These are phyloP conservation scores for Ganoderma resinaceum DNA, from an alignment of 1,284 basidiomycete species.

Conservation along the genomic window DNA sequence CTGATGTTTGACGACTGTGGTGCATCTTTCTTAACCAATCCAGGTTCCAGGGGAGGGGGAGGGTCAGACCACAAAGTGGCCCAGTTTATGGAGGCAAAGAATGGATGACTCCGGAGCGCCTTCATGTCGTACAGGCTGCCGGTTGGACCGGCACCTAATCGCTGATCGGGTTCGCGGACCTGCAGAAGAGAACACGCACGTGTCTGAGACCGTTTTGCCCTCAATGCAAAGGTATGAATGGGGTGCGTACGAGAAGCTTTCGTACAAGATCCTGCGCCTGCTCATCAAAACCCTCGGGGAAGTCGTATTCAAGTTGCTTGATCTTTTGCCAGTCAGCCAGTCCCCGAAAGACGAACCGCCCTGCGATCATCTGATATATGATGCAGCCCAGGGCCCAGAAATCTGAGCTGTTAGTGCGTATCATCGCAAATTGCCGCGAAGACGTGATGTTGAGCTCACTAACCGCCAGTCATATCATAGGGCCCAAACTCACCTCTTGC, in stretches of 20 bases:
- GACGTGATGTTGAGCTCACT: slow-evolving; percentile 27
- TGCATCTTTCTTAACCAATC: slow-evolving; percentile 58
- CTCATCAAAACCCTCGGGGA: slow-evolving; percentile 77
- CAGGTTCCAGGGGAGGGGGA: slow-evolving; percentile 63
- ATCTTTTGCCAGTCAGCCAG: slow-evolving; percentile 87
- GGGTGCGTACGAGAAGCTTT: slow-evolving; percentile 62
- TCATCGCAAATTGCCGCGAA: slow-evolving; percentile 3
- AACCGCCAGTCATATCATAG: slow-evolving; percentile 3
- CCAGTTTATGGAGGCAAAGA: slow-evolving; percentile 80
- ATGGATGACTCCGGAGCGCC: slow-evolving; percentile 77
- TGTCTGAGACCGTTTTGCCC: slow-evolving; percentile 8
- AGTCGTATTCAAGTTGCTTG: slow-evolving; percentile 75
- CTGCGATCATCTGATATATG: slow-evolving; percentile 96
- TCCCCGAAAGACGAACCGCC: slow-evolving; percentile 89
- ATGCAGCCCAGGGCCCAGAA: slow-evolving; percentile 99
- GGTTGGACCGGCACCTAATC: slow-evolving; percentile 69
- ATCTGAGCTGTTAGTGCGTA: slow-evolving; percentile 70
- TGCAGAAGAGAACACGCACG: slow-evolving; percentile 38
- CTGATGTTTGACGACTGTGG: slow-evolving; percentile 52
- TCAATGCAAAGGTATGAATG: slow-evolving; percentile 13
- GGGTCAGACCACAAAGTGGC: slow-evolving; percentile 75
- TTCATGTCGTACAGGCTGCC: slow-evolving; percentile 56
- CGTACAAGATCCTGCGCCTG: slow-evolving; percentile 73
- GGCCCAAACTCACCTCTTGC: slow-evolving; percentile 58
- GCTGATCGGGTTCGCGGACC: slow-evolving; percentile 74